These are phyloP conservation scores for Volvariella volvacea DNA, from an alignment of 1,284 basidiomycete species.

Conservation along the genomic window DNA sequence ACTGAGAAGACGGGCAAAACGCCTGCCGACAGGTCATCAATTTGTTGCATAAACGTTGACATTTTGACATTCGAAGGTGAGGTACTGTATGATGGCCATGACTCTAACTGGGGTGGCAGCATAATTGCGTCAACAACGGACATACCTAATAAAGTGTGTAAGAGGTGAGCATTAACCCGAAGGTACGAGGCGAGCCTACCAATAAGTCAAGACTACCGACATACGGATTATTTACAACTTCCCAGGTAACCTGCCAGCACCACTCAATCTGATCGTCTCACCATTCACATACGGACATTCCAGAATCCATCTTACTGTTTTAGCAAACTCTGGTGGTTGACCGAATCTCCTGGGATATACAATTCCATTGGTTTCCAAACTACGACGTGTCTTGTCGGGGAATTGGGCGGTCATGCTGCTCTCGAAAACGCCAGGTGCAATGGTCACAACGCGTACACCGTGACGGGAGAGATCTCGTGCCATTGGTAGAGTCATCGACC, in stretches of 20 bases:
- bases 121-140: too few species aligned
- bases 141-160: too few species aligned
- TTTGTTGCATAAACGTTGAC: too few species aligned
- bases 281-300: conserved; percentile 51
- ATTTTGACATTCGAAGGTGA: too few species aligned
- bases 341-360: conserved; percentile 42
- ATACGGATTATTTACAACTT: conserved; percentile 16
- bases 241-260: conserved; percentile 34
- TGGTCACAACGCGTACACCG: conserved; percentile 43
- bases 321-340: conserved; percentile 40
- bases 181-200: too few species aligned
- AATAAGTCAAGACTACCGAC: not conserved
- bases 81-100: too few species aligned
- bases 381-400: conserved; percentile 28
- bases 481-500: conserved; percentile 43
- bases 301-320: conserved; percentile 44
- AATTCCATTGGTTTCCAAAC: conserved; percentile 29
- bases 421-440: conserved; percentile 45
- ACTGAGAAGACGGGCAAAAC: too few species aligned
- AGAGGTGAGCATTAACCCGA: too few species aligned
- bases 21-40: too few species aligned
- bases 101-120: too few species aligned
- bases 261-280: conserved; percentile 48
- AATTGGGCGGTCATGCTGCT: conserved; percentile 40
- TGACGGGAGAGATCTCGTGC: conserved; percentile 46